Evolutionary conservation across 768 basidiomycete species (phyloP).

Genomic region (Rhizopogon vinicolor): DNA sequence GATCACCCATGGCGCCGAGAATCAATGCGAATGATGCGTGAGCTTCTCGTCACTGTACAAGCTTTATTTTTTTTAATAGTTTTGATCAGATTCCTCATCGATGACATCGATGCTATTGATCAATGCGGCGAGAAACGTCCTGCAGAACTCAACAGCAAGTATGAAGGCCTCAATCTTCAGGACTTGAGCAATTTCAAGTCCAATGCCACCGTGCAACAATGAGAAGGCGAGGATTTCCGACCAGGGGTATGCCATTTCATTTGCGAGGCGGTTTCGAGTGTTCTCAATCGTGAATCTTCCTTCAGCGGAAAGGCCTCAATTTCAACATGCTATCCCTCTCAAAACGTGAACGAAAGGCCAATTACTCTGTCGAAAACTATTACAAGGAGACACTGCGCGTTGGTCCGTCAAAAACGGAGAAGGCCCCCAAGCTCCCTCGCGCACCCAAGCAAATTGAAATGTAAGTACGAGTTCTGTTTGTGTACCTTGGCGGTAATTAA

Average conservation of each 20-base stretch:
- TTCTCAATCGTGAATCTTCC: not conserved
- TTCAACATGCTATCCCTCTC: slow-evolving; percentile 82
- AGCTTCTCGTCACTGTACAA: slow-evolving; percentile 18
- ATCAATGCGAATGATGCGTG: slow-evolving; percentile 78
- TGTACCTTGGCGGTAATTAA: not conserved
- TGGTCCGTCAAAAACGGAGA: slow-evolving; percentile 74
- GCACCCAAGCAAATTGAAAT: slow-evolving; percentile 86
- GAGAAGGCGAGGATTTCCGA: slow-evolving; percentile 94
- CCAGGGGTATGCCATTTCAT: slow-evolving; percentile 46
- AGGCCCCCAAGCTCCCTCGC: slow-evolving; percentile 76
- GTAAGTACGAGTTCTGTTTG: slow-evolving; percentile 37
- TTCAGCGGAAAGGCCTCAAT: slow-evolving; percentile 62
- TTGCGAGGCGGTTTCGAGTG: not conserved
- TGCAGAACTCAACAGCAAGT: slow-evolving; percentile 82
- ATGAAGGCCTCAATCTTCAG: slow-evolving; percentile 89
- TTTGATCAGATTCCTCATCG: slow-evolving; percentile 57
- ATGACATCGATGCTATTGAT: slow-evolving; percentile 94
- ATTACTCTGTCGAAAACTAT: slow-evolving; percentile 93
- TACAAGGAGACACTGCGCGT: slow-evolving; percentile 89
- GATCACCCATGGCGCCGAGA: slow-evolving; percentile 97
- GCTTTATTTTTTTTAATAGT: not conserved
- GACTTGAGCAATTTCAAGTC: slow-evolving; percentile 97
- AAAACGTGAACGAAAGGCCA: slow-evolving; percentile 90
- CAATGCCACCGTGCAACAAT: slow-evolving; percentile 85
- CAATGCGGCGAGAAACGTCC: slow-evolving; percentile 88